Evolutionary conservation across 2,329 filamentous ascomycete species (phyloP).

Genomic region (Aspergillus ruber): DNA sequence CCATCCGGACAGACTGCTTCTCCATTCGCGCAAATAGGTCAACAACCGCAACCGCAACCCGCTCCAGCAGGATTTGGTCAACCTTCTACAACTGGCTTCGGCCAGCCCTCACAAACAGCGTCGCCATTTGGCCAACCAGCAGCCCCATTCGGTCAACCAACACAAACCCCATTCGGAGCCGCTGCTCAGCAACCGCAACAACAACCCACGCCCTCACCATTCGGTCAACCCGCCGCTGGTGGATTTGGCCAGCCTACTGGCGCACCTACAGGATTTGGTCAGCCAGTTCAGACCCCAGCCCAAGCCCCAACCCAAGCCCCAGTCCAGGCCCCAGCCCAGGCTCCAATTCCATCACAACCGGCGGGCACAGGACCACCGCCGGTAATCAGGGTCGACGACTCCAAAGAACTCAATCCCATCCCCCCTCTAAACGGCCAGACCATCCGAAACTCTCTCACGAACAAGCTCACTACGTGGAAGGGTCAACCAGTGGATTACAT

Average conservation of each 20-base stretch:
- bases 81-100: constrained; percentile 23
- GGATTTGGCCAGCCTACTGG: constrained; percentile 16
- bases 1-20: constrained; percentile 10
- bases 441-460: constrained; percentile 25
- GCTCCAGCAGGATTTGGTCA: constrained; percentile 26
- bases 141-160: constrained; percentile 32
- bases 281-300: constrained; percentile 3
- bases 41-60: constrained; percentile 27
- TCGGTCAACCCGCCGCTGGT: constrained; percentile 17
- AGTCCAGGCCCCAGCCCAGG: constrained; percentile 1
- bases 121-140: constrained; percentile 25
- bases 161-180: constrained; percentile 23
- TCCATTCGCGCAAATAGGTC: constrained; percentile 32
- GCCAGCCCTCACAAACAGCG: constrained; percentile 22
- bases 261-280: constrained; percentile 1
- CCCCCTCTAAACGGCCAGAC: constrained; percentile 34
- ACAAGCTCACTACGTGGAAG: constrained; percentile 54
- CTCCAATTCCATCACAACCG: constrained; percentile 3
- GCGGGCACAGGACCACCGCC: constrained; percentile 22
- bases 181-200: constrained; percentile 28
- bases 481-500: constrained; percentile 58
- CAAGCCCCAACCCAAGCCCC: constrained; percentile 1
- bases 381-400: constrained; percentile 19
- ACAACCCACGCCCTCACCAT: constrained; percentile 30
- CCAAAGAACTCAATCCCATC: constrained; percentile 28